Base-by-base conservation (phyloP, 2,329 filamentous ascomycete species). In the Colletotrichum falcatum region DNA sequence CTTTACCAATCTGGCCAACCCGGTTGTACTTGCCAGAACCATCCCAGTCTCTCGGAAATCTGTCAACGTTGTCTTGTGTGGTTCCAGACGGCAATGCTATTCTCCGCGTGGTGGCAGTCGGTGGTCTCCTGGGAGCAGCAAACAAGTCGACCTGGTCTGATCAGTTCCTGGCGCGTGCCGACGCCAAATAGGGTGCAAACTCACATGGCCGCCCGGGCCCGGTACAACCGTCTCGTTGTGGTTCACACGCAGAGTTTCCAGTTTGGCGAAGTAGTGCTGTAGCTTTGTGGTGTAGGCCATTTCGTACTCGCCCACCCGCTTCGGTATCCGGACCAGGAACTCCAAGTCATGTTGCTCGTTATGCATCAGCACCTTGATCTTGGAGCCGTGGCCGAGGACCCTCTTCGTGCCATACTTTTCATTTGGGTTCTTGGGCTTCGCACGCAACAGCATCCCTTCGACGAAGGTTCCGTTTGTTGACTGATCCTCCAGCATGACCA, bases 401-500 rank as follows among this genome's bases (percentile, higher is more conserved):
- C 92, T 86, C 73, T 74, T 85, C 69, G 78, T 72, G 78, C 83
- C 44, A 78, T 77, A 66, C 78, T 82, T 69, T 75, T 79, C 72
- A 65, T 79, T 74, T 30, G 75, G 75, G 35, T 75, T 76, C 72
- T 82, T 82, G 33, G 78, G 74, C 58, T 82, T 81, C 28, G 78
- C 76, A 59, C 81, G 83, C 74, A 99, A 85, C 44, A 94, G 83
- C 23, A 85, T 83, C 30, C 89, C 86, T 80, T 98, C 95, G 66
- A 98, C 94, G 70, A 94, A 85, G 5, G 96, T 98, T 35, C 96
- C 96, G 77, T 98, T 99, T n/a, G 94, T 98, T 0, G 96, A 98
- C 78, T 91, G 88, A 78, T 99, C 96, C 79, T 97, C 91, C 16
- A 98, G 84, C 94, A 99, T 97, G 73, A 98, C 87, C 66, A 93